Conservation (phyloP, 2,329 filamentous ascomycete genomes). For the Pyrenochaeta sp. region DNA sequence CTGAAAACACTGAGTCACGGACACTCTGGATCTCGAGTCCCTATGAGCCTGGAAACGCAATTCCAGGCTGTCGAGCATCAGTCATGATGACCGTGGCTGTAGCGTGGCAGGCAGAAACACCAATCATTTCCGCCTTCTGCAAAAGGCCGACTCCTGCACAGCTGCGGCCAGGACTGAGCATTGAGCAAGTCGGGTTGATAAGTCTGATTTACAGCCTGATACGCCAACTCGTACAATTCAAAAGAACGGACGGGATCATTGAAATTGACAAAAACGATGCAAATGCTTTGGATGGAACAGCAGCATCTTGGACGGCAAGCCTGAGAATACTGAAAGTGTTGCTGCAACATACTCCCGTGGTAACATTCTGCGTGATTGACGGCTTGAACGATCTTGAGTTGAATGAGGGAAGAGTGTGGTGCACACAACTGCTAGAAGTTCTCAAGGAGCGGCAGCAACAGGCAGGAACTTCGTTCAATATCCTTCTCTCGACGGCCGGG, state of each 20-base stretch:
- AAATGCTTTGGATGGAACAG: background rate
- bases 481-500: constrained; percentile 1
- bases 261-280: background rate
- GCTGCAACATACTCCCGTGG: background rate
- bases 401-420: background rate
- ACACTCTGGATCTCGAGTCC: background rate
- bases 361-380: background rate
- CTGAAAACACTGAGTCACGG: background rate
- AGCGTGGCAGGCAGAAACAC: background rate
- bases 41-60: background rate
- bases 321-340: background rate
- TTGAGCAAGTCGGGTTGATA: background rate
- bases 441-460: background rate
- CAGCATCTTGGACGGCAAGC: background rate
- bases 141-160: background rate
- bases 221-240: background rate
- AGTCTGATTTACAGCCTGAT: background rate
- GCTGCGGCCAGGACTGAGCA: background rate
- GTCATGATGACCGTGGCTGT: background rate
- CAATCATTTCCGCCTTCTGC: background rate
- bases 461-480: background rate
- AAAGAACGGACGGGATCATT: background rate
- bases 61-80: background rate
- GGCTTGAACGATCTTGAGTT: background rate
- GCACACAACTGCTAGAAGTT: background rate